These are phyloP conservation scores for Colletotrichum sp. DNA, from an alignment of 2,329 filamentous ascomycete genomes.

Conservation along the genomic window DNA sequence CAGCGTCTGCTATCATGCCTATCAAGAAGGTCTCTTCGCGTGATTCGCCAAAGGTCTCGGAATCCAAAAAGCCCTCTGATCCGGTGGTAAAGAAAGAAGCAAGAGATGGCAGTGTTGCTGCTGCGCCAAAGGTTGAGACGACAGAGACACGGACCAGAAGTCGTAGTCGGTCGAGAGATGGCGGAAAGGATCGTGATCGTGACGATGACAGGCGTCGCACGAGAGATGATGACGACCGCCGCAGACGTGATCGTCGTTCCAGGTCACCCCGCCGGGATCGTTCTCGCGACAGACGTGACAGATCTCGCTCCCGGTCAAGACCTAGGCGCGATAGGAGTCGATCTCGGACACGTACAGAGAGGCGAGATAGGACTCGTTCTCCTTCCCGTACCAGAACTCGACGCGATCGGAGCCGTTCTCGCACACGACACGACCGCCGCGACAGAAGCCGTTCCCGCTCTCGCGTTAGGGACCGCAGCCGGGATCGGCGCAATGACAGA, in stretches of 20 bases:
- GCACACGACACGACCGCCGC: constrained; percentile 32
- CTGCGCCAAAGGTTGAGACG: constrained; percentile 2
- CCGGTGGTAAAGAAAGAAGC: constrained; percentile 33
- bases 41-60: constrained; percentile 48
- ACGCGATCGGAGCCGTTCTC: constrained; percentile 37
- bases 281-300: constrained; percentile 32
- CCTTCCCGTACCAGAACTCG: constrained; percentile 26
- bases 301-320: constrained; percentile 30
- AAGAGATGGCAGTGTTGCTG: constrained; percentile 29
- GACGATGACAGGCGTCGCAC: constrained; percentile 34
- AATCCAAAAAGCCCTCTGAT: constrained; percentile 44
- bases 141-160: constrained; percentile 19
- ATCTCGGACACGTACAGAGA: constrained; percentile 29
- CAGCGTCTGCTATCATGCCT: constrained; percentile 65
- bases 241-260: constrained; percentile 40
- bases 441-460: constrained; percentile 41
- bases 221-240: constrained; percentile 37
- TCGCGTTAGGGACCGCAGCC: constrained; percentile 34
- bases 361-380: constrained; percentile 47
- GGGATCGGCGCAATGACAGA: constrained; percentile 36
- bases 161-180: constrained; percentile 30
- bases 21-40: constrained; percentile 44
- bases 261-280: constrained; percentile 41
- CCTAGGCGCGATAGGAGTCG: constrained; percentile 42
- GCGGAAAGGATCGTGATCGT: constrained; percentile 22